Evolutionary conservation across 768 basidiomycete genomes (phyloP), one percentile per base, ranked within the genome.

Genomic region (Mycena sanguinolenta): DNA sequence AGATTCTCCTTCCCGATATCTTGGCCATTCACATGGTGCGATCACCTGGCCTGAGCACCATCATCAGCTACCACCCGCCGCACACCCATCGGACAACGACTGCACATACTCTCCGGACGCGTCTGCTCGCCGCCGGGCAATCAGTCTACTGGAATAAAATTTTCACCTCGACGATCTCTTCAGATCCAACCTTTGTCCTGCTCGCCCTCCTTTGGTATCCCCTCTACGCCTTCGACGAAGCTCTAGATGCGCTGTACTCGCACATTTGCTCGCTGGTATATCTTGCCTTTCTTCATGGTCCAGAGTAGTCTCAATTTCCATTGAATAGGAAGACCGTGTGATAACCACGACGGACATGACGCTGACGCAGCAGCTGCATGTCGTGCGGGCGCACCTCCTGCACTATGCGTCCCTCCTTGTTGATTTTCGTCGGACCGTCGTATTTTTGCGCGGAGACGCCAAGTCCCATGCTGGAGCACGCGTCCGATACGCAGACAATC

Each of bases 21-120:
- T 80, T 90, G 14, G 82, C 88, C 4, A 72, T 89, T 12, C 89
- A 90, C 69, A 84, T 90, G 85, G 78, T 89, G 25, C 87, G 89
- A 50, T 76, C 75, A 10, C 77, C 74, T 10, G 62, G 61, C 5
- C 74, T 71, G 25, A 84, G n/a, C n/a, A n/a, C n/a, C n/a, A n/a
- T n/a, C n/a, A n/a, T n/a, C n/a, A n/a, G n/a, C n/a, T n/a, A n/a
- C n/a, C n/a, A n/a, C n/a, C n/a, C n/a, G n/a, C n/a, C n/a, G n/a
- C n/a, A n/a, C n/a, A n/a, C n/a, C n/a, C n/a, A n/a, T n/a, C n/a
- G n/a, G n/a, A n/a, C n/a, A n/a, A n/a, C n/a, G n/a, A n/a, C n/a
- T n/a, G n/a, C n/a, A n/a, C n/a, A n/a, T n/a, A n/a, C n/a, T n/a
- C n/a, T n/a, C n/a, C n/a, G n/a, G n/a, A n/a, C n/a, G 80, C 69